These are phyloP conservation scores for Thymus quinquecostatus DNA, from an alignment of 257 asterid genomes.

Conservation along the genomic window DNA sequence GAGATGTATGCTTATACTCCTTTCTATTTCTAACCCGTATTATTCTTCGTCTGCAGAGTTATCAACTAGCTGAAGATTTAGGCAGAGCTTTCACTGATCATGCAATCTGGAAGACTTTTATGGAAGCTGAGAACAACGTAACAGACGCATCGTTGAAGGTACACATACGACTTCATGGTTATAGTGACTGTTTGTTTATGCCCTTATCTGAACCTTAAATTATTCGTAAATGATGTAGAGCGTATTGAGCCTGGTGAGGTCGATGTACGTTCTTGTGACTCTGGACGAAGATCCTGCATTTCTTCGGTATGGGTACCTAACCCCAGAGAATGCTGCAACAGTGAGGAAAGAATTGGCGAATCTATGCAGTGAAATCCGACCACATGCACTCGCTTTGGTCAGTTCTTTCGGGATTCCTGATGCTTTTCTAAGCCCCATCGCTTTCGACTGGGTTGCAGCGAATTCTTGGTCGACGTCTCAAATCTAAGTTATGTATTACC, in stretches of 20 bases:
- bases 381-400: conserved; percentile 82
- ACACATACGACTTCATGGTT: conserved; percentile 2
- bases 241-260: conserved; percentile 67
- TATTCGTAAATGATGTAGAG: conserved; percentile 47
- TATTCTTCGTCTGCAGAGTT: conserved; percentile 52
- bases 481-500: conserved; percentile 18
- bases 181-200: not conserved
- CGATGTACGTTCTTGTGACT: conserved; percentile 61
- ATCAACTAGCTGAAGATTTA: conserved; percentile 95
- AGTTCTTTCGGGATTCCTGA: conserved; percentile 86
- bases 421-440: conserved; percentile 87
- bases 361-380: conserved; percentile 79
- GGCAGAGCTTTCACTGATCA: conserved; percentile 91
- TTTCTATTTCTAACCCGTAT: conserved; percentile 22
- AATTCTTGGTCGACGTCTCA: conserved; percentile 66
- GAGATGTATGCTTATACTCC: not conserved
- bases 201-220: not conserved
- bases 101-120: conserved; percentile 59
- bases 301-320: conserved; percentile 79
- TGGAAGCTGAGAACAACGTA: conserved; percentile 72
- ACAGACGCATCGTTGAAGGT: conserved; percentile 68
- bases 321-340: conserved; percentile 58
- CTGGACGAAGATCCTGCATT: conserved; percentile 90
- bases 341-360: conserved; percentile 77
- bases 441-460: conserved; percentile 92